Evolutionary conservation across 2,329 filamentous ascomycete species (phyloP), one percentile per base, ranked within the genome.

Genomic region (Penicillium expansum): DNA sequence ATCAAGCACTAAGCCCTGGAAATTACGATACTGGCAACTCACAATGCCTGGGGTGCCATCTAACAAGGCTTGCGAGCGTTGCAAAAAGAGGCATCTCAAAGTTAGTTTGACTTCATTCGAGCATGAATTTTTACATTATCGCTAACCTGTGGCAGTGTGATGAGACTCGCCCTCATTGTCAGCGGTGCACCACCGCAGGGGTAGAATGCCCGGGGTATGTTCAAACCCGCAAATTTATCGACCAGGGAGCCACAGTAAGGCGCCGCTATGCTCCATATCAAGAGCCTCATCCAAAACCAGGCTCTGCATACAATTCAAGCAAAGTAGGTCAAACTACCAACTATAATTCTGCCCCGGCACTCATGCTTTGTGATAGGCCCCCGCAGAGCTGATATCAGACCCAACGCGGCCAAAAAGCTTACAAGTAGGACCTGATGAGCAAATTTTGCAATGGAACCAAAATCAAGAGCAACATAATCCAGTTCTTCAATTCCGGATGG

Each of bases 161-260:
- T 62, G 74, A 76, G 56, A 67, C 68, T 41, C 69, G 75, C 8
- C 73, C 74, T 5, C 66, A 68, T 14, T 77, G 74, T 53, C 70
- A 72, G 52, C 70, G 74, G 20, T 77, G 74, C 57, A 64, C 64
- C 29, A 65, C 68, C 44, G 69, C 74, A 7, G 73, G 73, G 13
- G 69, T 73, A 24, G 68, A 75, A 51, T 77, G 74, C 44, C 73
- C 74, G 0, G 75, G 75, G n/a, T 77, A 76, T 68, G 70, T 75
- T 20, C 72, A 75, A 52, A 76, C 70, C 22, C 74, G 75, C 55
- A 77, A 77, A 42, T 77, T 77, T 55, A 74, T 77, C 45, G 75
- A 77, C 50, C 74, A 77, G 55, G 74, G 75, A 6, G 71, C 73
- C 22, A 73, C 74, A 18, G 72, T 77, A 24, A 69, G 75, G 47